phyloP scores from a whole-genome alignment of 306 rosid species.

The Quercus ilex region DNA sequence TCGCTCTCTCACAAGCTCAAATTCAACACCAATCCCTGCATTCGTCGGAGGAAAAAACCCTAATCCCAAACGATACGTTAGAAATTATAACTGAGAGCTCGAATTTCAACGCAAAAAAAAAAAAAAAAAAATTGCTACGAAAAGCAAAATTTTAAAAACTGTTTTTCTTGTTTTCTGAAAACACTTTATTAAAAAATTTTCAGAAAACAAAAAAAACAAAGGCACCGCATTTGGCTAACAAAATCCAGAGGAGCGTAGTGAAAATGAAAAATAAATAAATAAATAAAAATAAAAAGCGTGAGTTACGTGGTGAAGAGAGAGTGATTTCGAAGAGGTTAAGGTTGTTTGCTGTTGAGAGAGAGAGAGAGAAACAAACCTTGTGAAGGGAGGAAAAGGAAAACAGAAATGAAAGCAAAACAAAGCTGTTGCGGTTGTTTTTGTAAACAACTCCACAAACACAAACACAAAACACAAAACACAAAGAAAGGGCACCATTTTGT shows the following conservation, averaged over 20 bases:
- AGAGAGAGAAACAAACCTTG: conserved; percentile 36
- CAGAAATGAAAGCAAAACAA: conserved; percentile 10
- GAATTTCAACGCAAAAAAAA: not conserved
- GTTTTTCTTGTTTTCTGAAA: conserved; percentile 16
- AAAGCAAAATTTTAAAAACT: not conserved
- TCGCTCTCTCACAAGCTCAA: conserved; percentile 14
- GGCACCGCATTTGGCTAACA: conserved; percentile 31
- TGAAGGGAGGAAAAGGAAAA: conserved; percentile 10
- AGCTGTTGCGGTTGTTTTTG: conserved; percentile 19
- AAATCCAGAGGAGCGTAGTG: conserved; percentile 37
- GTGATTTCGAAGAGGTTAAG: conserved; percentile 33
- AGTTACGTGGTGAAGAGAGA: conserved; percentile 35
- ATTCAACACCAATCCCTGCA: conserved; percentile 19
- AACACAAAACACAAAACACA: too few species aligned
- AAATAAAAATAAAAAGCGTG: conserved; percentile 13
- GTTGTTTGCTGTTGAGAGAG: conserved; percentile 25
- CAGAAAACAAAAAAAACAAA: conserved; percentile 17
- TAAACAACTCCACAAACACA: not conserved
- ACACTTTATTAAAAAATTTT: not conserved
- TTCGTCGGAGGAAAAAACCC: conserved; percentile 25
- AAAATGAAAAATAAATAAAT: not conserved
- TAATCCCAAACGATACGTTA: conserved; percentile 26
- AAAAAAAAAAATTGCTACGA: not conserved
- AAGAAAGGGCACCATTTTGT: not conserved
- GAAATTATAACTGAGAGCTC: conserved; percentile 2